A percentile compares a stretch with the other conserved stretches of the same genome.
Conservation (phyloP, 345 rosid genomes). For the Heritiera littoralis region DNA sequence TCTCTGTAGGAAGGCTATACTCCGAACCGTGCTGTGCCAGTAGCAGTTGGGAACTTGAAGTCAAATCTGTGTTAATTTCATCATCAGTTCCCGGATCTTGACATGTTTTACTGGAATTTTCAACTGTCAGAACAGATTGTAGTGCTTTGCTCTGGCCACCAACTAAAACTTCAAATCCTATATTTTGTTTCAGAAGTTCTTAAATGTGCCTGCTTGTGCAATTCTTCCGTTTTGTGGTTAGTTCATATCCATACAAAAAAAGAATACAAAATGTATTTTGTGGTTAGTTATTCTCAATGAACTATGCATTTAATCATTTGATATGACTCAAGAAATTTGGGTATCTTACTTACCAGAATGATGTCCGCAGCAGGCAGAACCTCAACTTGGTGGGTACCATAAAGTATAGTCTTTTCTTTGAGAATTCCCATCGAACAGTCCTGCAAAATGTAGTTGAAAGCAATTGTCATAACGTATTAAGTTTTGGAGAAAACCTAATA, state of each 20-base stretch:
- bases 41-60: slow-evolving; percentile 39
- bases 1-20: slow-evolving; percentile 53
- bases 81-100: slow-evolving; percentile 38
- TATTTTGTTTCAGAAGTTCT: slow-evolving; percentile 69
- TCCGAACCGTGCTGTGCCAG: slow-evolving; percentile 49
- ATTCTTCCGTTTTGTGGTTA: slow-evolving; percentile 75
- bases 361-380: slow-evolving; percentile 93
- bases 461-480: too few relatives aligned
- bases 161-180: slow-evolving; percentile 85
- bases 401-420: slow-evolving; percentile 71
- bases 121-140: slow-evolving; percentile 63
- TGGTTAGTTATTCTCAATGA: neutral
- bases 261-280: neutral
- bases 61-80: slow-evolving; percentile 37
- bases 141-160: slow-evolving; percentile 89
- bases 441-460: slow-evolving; percentile 33
- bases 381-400: slow-evolving; percentile 96
- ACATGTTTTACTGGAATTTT: slow-evolving; percentile 53
- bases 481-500: too few relatives aligned
- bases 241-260: neutral
- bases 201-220: slow-evolving; percentile 75
- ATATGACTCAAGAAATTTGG: neutral
- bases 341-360: slow-evolving; percentile 64
- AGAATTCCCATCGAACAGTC: slow-evolving; percentile 88
- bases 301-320: neutral